Base-by-base conservation (phyloP, 768 basidiomycete species). In the Tubosaeta sp. region DNA sequence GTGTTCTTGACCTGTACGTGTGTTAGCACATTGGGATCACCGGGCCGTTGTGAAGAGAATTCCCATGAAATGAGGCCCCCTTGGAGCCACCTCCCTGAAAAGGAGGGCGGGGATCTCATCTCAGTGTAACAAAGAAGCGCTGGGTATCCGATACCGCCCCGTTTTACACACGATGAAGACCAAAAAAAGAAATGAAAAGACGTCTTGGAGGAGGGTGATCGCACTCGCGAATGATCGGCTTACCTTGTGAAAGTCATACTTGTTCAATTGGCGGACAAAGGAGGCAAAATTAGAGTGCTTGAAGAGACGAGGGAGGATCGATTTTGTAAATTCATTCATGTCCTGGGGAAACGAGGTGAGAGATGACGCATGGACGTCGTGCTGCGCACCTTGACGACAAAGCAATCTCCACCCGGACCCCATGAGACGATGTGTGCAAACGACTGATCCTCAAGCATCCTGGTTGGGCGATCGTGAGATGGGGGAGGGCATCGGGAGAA, bases 261-360 rank as follows among this genome's bases (percentile, higher is more conserved):
- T 95, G 78, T 95, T 95, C 32, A 95, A 76, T 69, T 95, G 93
- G 10, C 92, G 81, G 6, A 95, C 93, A 65, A 95, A 95, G 49
- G 80, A 83, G 29, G 92, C 92, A 68, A 95, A 95, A 65, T 95
- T 95, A 7, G 88, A 91, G 66, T 95, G 92, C 68, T 95, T 94
- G 82, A 95, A 95, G 77, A 93, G 84, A 34, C 88, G 85, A 7
- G 92, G 92, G 8, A 95, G 80, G 66, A 95, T 88, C 26, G 79
- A 82, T 70, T 91, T 93, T 34, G 93, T 94, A 72, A 95, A 95
- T 62, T 93, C 91, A 71, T 91, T 95, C 89, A 95, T 95, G 75
- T 95, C 93, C 80, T 78, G 58, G 0, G 10, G 37, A 43, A 57
- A 53, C 27, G 61, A 41, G 52, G 52, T 46, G 9, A 65, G 33